Evolutionary conservation across 768 basidiomycete genomes (phyloP).

Genomic region (Rhodocollybia butyracea): DNA sequence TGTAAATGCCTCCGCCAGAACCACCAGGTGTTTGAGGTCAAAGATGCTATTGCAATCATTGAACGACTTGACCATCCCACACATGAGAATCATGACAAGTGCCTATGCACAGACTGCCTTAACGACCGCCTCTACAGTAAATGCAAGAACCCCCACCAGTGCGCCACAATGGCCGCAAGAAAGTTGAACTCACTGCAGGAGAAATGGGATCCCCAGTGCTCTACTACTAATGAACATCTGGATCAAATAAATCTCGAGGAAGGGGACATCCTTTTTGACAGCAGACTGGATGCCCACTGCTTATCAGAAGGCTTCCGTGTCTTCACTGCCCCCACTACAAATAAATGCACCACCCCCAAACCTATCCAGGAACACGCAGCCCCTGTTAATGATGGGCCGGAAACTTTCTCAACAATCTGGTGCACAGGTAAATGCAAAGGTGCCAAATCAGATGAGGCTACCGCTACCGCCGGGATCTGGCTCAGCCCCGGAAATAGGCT

Average conservation of each 20-base stretch:
- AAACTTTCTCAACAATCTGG: background rate
- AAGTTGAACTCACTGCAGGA: background rate
- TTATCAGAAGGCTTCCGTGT: background rate
- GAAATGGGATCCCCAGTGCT: slow-evolving; percentile 2
- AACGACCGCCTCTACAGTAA: background rate
- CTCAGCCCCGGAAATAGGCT: slow-evolving; percentile 11
- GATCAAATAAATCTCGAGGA: background rate
- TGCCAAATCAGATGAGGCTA: slow-evolving; percentile 15
- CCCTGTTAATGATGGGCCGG: background rate
- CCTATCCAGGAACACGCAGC: background rate
- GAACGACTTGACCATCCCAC: background rate
- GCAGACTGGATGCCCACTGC: background rate
- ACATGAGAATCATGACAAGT: background rate
- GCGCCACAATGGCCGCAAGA: background rate
- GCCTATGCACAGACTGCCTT: slow-evolving; percentile 6
- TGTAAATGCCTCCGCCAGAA: slow-evolving; percentile 2
- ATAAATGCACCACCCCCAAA: background rate
- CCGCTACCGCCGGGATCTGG: slow-evolving; percentile 18
- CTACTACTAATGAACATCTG: background rate
- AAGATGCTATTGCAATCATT: slow-evolving; percentile 2
- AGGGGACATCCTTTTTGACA: background rate
- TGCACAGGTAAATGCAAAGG: background rate
- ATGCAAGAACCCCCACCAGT: slow-evolving; percentile 10
- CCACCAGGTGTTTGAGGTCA: slow-evolving; percentile 3
- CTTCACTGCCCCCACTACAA: background rate